Percentiles rank a stretch among this genome's conserved stretches.
Evolutionary conservation across 2,329 filamentous ascomycete species (phyloP).

Genomic region (Trichophyton equinum): DNA sequence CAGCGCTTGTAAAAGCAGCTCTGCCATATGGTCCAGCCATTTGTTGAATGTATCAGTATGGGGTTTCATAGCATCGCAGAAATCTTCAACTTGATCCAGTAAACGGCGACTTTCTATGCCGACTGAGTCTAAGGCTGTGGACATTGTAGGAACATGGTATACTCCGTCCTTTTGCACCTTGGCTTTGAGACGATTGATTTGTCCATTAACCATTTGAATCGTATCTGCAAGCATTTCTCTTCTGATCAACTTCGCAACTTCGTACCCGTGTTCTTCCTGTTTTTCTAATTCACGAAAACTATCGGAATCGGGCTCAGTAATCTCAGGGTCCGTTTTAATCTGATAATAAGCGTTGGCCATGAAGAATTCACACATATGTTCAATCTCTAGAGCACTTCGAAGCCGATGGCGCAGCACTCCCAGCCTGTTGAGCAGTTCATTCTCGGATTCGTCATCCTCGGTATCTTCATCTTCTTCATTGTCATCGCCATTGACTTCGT

Average conservation of each 20-base stretch:
- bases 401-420: constrained; percentile 52
- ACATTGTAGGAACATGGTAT: constrained; percentile 50
- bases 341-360: constrained; percentile 73
- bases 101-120: constrained; percentile 63
- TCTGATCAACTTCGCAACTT: constrained; percentile 62
- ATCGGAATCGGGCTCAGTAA: constrained; percentile 54
- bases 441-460: constrained; percentile 25
- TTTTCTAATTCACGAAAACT: constrained; percentile 55
- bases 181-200: constrained; percentile 51
- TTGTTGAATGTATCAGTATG: constrained; percentile 60
- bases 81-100: constrained; percentile 51
- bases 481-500: constrained; percentile 5
- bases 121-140: constrained; percentile 38
- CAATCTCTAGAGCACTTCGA: constrained; percentile 60
- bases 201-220: constrained; percentile 45
- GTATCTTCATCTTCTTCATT: constrained; percentile 26
- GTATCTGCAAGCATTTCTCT: constrained; percentile 59
- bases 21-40: constrained; percentile 62
- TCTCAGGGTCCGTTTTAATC: constrained; percentile 56
- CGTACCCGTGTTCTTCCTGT: constrained; percentile 60
- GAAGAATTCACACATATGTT: constrained; percentile 76
- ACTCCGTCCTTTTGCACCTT: constrained; percentile 45
- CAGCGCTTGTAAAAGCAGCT: constrained; percentile 59
- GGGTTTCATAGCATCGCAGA: constrained; percentile 55
- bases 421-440: constrained; percentile 36